These are phyloP conservation scores for Rhizopogon sp. DNA, from an alignment of 768 basidiomycete genomes.

Conservation along the genomic window DNA sequence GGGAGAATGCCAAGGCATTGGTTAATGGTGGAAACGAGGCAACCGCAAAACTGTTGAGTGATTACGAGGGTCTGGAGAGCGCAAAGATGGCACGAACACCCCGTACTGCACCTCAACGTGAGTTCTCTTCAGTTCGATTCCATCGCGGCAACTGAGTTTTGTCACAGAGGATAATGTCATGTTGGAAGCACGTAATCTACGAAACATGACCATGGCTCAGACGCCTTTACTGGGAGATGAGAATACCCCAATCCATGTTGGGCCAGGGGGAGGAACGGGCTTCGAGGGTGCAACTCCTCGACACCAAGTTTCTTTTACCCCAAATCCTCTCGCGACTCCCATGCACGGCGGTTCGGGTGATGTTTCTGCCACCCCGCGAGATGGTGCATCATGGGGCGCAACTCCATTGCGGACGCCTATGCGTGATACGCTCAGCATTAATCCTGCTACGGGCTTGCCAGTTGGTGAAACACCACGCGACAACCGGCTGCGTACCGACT, in stretches of 20 bases:
- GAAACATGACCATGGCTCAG: conserved; percentile 89
- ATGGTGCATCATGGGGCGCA: conserved; percentile 36
- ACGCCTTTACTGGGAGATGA: conserved; percentile 96
- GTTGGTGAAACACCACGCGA: conserved; percentile 73
- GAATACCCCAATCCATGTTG: conserved; percentile 87
- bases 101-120: conserved; percentile 89
- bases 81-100: conserved; percentile 94
- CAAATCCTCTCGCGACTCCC: conserved; percentile 93
- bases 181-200: conserved; percentile 91
- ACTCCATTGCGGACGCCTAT: conserved; percentile 94
- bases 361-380: conserved; percentile 52
- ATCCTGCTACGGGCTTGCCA: conserved; percentile 58
- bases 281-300: conserved; percentile 96
- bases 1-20: conserved; percentile 83
- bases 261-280: conserved; percentile 77
- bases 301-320: conserved; percentile 86
- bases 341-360: conserved; percentile 40
- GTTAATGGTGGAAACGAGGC: conserved; percentile 82
- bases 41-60: conserved; percentile 81
- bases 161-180: conserved; percentile 87
- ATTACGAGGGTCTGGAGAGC: conserved; percentile 85
- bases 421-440: conserved; percentile 89
- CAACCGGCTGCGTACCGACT: conserved; percentile 52
- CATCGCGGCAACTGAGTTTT: conserved; percentile 4
- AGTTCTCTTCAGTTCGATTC: conserved; percentile 28